These are phyloP conservation scores for Ceratocystis smalleyi DNA, from an alignment of 2,329 filamentous ascomycete genomes.

Conservation along the genomic window DNA sequence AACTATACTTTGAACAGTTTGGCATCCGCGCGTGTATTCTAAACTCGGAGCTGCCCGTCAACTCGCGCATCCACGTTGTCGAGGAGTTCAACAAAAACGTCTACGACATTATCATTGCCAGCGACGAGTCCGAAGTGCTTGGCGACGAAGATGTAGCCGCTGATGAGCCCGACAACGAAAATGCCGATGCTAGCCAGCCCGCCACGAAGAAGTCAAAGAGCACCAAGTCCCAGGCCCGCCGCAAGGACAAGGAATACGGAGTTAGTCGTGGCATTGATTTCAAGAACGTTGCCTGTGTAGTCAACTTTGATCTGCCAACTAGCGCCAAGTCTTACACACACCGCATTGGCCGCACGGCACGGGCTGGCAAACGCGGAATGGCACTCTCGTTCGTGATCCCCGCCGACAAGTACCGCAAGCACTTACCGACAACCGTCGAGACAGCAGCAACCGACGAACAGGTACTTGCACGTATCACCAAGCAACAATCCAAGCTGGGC, in stretches of 20 bases:
- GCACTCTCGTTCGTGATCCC: slow-evolving; percentile 92
- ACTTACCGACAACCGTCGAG: slow-evolving; percentile 67
- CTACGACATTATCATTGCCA: slow-evolving; percentile 96
- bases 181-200: slow-evolving; percentile 23
- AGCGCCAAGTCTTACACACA: slow-evolving; percentile 91
- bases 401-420: slow-evolving; percentile 65
- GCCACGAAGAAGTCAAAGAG: slow-evolving; percentile 17
- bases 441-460: slow-evolving; percentile 72
- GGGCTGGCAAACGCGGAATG: slow-evolving; percentile 83
- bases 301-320: slow-evolving; percentile 91
- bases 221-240: slow-evolving; percentile 34
- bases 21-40: slow-evolving; percentile 84
- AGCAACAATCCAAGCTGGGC: slow-evolving; percentile 61
- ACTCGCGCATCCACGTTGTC: slow-evolving; percentile 83
- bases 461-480: slow-evolving; percentile 62
- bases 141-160: slow-evolving; percentile 41
- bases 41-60: slow-evolving; percentile 87
- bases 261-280: slow-evolving; percentile 96
- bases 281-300: slow-evolving; percentile 80
- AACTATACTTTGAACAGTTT: slow-evolving; percentile 93
- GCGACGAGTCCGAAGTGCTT: slow-evolving; percentile 76
- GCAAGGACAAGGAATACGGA: slow-evolving; percentile 72
- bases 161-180: slow-evolving; percentile 22
- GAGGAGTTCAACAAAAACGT: slow-evolving; percentile 94
- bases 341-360: slow-evolving; percentile 81